Evolutionary conservation across 2,329 filamentous ascomycete genomes (phyloP), one percentile per base, ranked within the genome.

Genomic region (Aspergillus bombycis): DNA sequence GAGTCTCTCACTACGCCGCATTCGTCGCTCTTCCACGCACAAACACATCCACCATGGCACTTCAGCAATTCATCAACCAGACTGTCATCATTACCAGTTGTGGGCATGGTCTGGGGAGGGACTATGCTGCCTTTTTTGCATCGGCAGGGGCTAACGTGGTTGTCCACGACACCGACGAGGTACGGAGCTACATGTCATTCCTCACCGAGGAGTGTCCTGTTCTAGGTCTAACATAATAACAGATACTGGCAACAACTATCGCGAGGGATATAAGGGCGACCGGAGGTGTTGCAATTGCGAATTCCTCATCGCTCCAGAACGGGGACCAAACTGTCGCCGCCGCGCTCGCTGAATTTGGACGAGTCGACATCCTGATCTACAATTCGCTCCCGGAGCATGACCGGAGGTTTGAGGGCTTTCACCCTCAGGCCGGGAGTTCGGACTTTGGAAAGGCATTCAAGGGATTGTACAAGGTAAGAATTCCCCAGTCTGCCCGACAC

Each of bases 261-360:
- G 30, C 30, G 30, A 32, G 30, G 30, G 30, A n/a, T 36, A n/a
- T 38, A 21, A 34, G 41, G 30, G 21, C 50, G 21, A 23, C 90
- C 59, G 95, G 95, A 78, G 95, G 95, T 78, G 96, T 97, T 81
- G 95, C 95, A 65, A 93, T 97, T 57, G 93, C 94, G 80, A 98
- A 97, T 87, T 98, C 98, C 85, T 91, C 98, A 83, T 82, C 80
- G 65, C 81, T 83, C 61, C 92, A 95, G 83, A 86, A 94, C 74
- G 95, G 95, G 74, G 94, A 97, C 65, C 90, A 87, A 80, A 98
- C 99, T 79, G 95, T 99, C 81, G 94, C 82, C 30, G 82, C 81
- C n/a, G 81, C 81, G 28, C 80, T 83, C 65, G 78, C 82, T 71
- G 75, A 74, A 64, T 83, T 82, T 61, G 81, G 81, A 70, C 92